phyloP scores from a whole-genome alignment of 768 basidiomycete species.

The Mycena leptocephala region DNA sequence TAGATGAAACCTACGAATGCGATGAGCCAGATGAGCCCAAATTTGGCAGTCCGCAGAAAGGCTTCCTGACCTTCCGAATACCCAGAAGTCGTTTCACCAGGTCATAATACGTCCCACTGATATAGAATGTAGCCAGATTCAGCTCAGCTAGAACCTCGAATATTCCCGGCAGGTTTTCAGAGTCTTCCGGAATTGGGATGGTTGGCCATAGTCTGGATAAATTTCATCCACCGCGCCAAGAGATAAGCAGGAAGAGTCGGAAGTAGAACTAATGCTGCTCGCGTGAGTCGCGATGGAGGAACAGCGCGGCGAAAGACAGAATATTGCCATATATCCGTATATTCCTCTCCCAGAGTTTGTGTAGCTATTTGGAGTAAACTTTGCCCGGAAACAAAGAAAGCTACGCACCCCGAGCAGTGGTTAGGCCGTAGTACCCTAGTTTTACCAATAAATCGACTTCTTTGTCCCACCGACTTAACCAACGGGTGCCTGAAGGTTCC shows the following conservation, averaged over 20 bases:
- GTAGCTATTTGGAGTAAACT: conserved; percentile 61
- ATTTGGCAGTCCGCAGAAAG: neutral
- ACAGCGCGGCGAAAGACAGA: conserved; percentile 56
- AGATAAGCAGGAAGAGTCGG: conserved; percentile 78
- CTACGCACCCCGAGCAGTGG: conserved; percentile 78
- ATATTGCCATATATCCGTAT: conserved; percentile 88
- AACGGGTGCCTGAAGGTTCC: conserved; percentile 76
- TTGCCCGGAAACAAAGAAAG: neutral
- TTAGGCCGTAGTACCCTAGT: conserved; percentile 81
- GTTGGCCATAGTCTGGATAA: conserved; percentile 52
- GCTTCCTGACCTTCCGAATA: conserved; percentile 72
- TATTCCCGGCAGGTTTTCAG: conserved; percentile 62
- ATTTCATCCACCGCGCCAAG: conserved; percentile 63
- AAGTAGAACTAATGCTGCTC: conserved; percentile 74
- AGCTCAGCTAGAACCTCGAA: conserved; percentile 77
- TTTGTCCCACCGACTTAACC: conserved; percentile 86
- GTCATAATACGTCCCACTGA: conserved; percentile 87
- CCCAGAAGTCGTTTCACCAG: conserved; percentile 77
- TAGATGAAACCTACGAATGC: conserved; percentile 80
- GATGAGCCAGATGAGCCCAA: neutral
- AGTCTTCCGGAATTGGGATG: conserved; percentile 52
- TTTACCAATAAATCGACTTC: conserved; percentile 83
- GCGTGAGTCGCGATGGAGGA: conserved; percentile 63
- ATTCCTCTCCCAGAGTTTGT: conserved; percentile 93
- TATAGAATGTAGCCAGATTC: conserved; percentile 87